Evolutionary conservation across 2,329 filamentous ascomycete species (phyloP).

Genomic region (Clonostachys sp.): DNA sequence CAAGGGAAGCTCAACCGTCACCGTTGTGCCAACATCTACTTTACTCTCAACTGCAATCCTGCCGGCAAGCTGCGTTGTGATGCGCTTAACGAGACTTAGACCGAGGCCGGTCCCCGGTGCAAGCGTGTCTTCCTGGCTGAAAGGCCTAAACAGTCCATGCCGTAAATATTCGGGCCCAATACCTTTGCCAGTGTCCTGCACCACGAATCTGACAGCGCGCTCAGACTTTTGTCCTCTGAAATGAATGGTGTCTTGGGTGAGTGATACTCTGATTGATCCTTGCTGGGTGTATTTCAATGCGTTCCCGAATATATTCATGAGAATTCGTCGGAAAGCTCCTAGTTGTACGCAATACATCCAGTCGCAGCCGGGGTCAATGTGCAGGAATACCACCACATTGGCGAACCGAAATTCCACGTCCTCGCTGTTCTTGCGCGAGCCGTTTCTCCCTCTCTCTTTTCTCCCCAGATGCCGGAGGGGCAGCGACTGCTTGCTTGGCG

Average conservation of each 20-base stretch:
- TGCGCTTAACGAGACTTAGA: conserved; percentile 57
- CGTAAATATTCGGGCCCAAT: conserved; percentile 60
- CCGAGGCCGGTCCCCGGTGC: conserved; percentile 60
- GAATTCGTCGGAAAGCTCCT: conserved; percentile 44
- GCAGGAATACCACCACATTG: conserved; percentile 38
- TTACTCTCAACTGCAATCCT: conserved; percentile 50
- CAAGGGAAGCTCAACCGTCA: conserved; percentile 24
- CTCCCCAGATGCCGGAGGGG: too few species aligned
- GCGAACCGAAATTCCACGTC: background rate
- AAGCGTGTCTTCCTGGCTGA: conserved; percentile 58
- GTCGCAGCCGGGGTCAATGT: conserved; percentile 37
- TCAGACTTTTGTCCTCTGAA: background rate
- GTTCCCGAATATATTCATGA: conserved; percentile 62
- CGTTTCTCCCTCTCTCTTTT: too few species aligned
- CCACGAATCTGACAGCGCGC: conserved; percentile 27
- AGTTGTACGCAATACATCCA: conserved; percentile 54
- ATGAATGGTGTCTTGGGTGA: conserved; percentile 10
- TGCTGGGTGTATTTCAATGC: conserved; percentile 53
- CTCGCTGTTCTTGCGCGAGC: background rate
- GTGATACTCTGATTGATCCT: conserved; percentile 21
- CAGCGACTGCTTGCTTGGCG: too few species aligned
- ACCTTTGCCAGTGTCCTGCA: conserved; percentile 62
- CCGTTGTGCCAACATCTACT: conserved; percentile 26
- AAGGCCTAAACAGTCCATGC: conserved; percentile 57
- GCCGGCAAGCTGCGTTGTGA: conserved; percentile 54